phyloP scores from a whole-genome alignment of 805 yeast species.

The Starmera caribaea region DNA sequence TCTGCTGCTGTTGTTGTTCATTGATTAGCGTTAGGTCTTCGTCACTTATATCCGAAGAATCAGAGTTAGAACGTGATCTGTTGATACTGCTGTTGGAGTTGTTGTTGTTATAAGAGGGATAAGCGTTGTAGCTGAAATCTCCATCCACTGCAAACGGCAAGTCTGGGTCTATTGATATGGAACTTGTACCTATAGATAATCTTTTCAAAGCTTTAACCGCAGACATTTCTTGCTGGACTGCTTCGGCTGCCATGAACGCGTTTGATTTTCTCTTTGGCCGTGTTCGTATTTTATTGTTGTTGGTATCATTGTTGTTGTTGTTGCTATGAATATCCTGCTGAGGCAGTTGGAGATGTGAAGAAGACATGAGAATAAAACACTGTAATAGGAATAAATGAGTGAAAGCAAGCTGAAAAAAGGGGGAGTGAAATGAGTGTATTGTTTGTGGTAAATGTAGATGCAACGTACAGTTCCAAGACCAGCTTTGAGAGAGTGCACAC shows the following conservation, averaged over 20 bases:
- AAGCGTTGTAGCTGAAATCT: slow-evolving; percentile 20
- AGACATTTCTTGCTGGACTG: slow-evolving; percentile 65
- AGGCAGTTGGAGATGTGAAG: too few relatives aligned
- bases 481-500: too few relatives aligned
- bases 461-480: too few relatives aligned
- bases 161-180: slow-evolving; percentile 58
- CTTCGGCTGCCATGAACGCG: slow-evolving; percentile 57
- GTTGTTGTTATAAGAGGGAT: slow-evolving; percentile 16
- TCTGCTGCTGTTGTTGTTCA: neutral
- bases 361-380: too few relatives aligned
- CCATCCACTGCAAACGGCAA: slow-evolving; percentile 36
- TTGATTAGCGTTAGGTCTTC: neutral
- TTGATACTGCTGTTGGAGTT: neutral
- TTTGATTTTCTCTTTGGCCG: slow-evolving; percentile 31
- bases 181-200: slow-evolving; percentile 53
- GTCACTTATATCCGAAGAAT: slow-evolving; percentile 6
- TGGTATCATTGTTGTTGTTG: neutral
- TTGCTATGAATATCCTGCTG: too few relatives aligned
- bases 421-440: too few relatives aligned
- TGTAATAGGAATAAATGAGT: neutral
- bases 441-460: too few relatives aligned
- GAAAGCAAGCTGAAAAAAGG: neutral
- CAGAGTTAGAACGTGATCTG: slow-evolving; percentile 8
- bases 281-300: neutral
- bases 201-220: slow-evolving; percentile 68